Percentiles rank a stretch among this genome's conserved stretches.
Conservation (phyloP, 106 monocot species). For the Triglochin maritima region DNA sequence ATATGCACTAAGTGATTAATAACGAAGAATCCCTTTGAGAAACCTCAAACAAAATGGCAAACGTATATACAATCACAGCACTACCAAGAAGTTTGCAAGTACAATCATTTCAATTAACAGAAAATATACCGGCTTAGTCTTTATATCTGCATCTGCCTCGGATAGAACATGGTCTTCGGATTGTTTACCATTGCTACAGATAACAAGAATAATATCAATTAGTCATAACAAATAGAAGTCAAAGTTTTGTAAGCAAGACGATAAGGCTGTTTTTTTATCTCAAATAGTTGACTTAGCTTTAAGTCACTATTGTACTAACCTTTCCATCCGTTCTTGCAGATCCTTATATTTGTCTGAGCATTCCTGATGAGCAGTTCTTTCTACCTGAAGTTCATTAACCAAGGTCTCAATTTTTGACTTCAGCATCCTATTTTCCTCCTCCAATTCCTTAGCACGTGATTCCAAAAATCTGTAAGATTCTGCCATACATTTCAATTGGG, state of each 20-base stretch:
- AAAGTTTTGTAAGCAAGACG: neutral
- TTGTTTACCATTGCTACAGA: constrained; percentile 31
- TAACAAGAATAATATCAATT: neutral
- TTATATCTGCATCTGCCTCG: constrained; percentile 42
- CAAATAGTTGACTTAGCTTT: neutral
- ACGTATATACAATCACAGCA: neutral
- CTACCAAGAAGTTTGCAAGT: neutral
- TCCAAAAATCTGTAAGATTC: constrained; percentile 85
- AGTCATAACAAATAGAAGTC: neutral
- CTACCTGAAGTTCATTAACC: constrained; percentile 49
- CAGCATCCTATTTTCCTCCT: constrained; percentile 45
- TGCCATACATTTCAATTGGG: constrained; percentile 93
- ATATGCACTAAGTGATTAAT: neutral
- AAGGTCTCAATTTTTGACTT: constrained; percentile 36
- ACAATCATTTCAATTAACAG: neutral
- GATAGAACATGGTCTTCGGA: constrained; percentile 1
- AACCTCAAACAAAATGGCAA: neutral
- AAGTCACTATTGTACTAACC: constrained; percentile 26
- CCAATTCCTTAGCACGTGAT: constrained; percentile 40
- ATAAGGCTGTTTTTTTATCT: neutral
- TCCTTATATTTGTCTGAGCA: constrained; percentile 45
- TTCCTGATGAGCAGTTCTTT: constrained; percentile 59
- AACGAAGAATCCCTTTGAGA: neutral
- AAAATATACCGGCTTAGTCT: constrained; percentile 53
- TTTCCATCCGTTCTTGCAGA: constrained; percentile 70